Evolutionary conservation across 257 asterid species (phyloP), one percentile per base, ranked within the genome.

Genomic region (Capsicum pubescens): DNA sequence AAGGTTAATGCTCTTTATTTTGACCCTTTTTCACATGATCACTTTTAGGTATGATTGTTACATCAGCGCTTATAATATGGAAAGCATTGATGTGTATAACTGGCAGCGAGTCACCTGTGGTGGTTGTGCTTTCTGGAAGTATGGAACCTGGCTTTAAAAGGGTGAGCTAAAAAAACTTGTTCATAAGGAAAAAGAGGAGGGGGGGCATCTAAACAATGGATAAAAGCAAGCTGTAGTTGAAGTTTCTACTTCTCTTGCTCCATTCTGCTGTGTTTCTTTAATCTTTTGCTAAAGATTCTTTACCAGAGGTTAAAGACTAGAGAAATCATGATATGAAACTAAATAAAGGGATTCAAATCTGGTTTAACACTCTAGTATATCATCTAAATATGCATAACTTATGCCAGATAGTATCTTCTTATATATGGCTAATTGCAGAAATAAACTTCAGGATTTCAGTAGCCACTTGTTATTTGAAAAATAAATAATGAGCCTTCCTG

Each of bases 71-170:
- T 86, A 95, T 97, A 83, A 95, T 97, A 92, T 97, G 99, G 98
- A 97, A 97, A 93, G 98, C 97, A 7, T 86, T 95, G 87, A 93
- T 97, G 98, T 97, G 98, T 85, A 50, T 93, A 81, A 97, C 98
- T 67, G 98, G 99, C 16, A 97, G 99, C 56, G 99, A 97, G 86
- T 97, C 99, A 11, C 99, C 99, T 48, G 99, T 97, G 54, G 99
- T 97, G 63, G 99, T 97, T 86, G 99, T 97, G 86, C 99, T 97
- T 68, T 95, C 99, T 16, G 99, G 99, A 88, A 97, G 99, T 85
- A 97, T 97, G 99, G 98, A 97, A 90, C 99, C 99, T 82, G 98
- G 98, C 77, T 97, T 97, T 86, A 92, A 88, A 88, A 90, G 99
- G 95, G 99, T 97, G 89, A 93, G 97, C 13, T 57, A 66, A 15